Conservation (phyloP, 371 early-diverging fungal species). For the Mucor racemosus region DNA sequence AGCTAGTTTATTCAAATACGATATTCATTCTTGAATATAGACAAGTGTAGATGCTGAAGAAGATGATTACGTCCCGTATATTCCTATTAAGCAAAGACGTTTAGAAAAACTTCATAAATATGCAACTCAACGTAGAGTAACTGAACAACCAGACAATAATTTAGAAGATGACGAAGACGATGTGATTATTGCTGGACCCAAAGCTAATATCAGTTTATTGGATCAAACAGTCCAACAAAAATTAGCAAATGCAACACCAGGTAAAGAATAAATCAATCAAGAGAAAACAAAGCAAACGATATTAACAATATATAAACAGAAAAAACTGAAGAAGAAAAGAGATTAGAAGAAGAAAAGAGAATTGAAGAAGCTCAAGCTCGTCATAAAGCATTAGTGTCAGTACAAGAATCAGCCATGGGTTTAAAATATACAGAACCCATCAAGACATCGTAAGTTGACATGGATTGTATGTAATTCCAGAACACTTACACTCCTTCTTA, state of each 20-base stretch:
- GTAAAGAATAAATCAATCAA: constrained; percentile 19
- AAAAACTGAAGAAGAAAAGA: constrained; percentile 75
- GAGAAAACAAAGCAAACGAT: background rate
- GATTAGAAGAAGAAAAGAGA: constrained; percentile 80
- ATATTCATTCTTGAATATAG: no score
- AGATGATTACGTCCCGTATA: constrained; percentile 79
- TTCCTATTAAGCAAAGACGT: constrained; percentile 79
- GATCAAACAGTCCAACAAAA: constrained; percentile 85
- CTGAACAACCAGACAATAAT: constrained; percentile 31
- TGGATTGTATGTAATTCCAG: background rate
- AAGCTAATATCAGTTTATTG: constrained; percentile 73
- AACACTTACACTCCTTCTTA: background rate
- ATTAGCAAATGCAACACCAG: constrained; percentile 59
- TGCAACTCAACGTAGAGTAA: constrained; percentile 42
- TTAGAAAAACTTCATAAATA: constrained; percentile 62
- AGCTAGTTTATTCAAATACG: no score
- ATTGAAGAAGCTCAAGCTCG: constrained; percentile 84
- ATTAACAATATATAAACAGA: constrained; percentile 9
- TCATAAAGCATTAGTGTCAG: constrained; percentile 83
- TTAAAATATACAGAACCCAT: constrained; percentile 87
- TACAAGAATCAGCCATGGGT: constrained; percentile 86
- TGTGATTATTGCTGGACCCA: constrained; percentile 58
- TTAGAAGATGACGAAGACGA: constrained; percentile 51
- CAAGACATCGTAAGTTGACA: constrained; percentile 64
- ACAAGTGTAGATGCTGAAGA: constrained; percentile 21